Evolutionary conservation across 345 rosid species (phyloP), one percentile per base, ranked within the genome.

Genomic region (Arabis hirsuta): DNA sequence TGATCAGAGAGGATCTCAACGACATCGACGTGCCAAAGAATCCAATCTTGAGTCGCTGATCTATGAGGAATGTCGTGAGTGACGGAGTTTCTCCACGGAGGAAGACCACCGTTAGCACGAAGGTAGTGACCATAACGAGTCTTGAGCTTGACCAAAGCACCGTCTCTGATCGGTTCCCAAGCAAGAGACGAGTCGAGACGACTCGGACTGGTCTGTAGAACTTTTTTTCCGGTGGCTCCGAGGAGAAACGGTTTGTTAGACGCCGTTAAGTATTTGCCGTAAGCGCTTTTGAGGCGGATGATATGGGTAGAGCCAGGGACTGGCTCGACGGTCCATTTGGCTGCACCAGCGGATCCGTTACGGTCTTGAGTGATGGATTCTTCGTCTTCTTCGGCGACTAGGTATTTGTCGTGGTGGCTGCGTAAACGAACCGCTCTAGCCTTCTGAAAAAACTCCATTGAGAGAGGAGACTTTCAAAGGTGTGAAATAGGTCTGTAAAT

Each of bases 31-130:
- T 84, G 82, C 98, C 97, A 92, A 19, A 87, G 76, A n/a, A 88
- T 19, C 98, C 91, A 90, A 12, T 82, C 87, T 64, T 88, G 89
- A 14, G 91, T 80, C 0, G 89, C 65, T 11, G 84, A 76, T 79
- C 93, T 73, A 2, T 82, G 82, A 38, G 98, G 89, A 46, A 87
- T 81, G 55, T 86, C 97, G 54, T 92, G 98, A 5, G 93, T 90
- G n/a, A 92, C 81, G 2, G 91, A 84, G 84, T 90, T 85, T 72
- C 91, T 82, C 97, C 96, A 84, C 0, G 97, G 97, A 27, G 96
- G 96, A 20, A 84, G 13, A 19, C 93, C 85, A 1, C 90, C 85
- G 45, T 91, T 89, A 10, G 89, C 98, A 51, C 96, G 83, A 73
- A 92, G 74, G 78, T 73, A 90, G 60, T 84, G 65, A 8, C 93